phyloP scores from a whole-genome alignment of 2,329 filamentous ascomycete species.

The Leptodontidium sp. region DNA sequence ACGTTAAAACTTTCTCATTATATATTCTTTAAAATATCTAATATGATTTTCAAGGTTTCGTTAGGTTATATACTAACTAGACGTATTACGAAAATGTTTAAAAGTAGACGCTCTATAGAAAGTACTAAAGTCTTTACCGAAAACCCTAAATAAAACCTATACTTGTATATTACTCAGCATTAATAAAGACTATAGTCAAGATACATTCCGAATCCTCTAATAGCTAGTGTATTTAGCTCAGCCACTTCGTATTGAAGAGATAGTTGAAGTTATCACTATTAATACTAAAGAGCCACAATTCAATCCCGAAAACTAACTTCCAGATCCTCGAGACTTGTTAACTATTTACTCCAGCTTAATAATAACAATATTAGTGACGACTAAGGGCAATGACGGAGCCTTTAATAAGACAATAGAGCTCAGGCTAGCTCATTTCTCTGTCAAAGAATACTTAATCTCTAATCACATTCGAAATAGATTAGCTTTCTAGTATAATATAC shows the following conservation, averaged over 20 bases:
- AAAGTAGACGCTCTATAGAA: slow-evolving; percentile 24
- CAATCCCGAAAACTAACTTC: slow-evolving; percentile 41
- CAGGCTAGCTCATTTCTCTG: not conserved
- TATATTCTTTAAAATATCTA: slow-evolving; percentile 30
- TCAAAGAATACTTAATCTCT: slow-evolving; percentile 4
- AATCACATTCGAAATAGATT: slow-evolving; percentile 16
- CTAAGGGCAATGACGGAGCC: not conserved
- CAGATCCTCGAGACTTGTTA: slow-evolving; percentile 39
- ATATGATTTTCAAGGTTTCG: slow-evolving; percentile 38
- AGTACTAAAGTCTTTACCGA: too few relatives aligned
- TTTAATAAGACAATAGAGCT: slow-evolving; percentile 10
- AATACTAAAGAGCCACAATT: slow-evolving; percentile 37
- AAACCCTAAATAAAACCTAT: too few relatives aligned
- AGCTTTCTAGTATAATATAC: slow-evolving; percentile 10
- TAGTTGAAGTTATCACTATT: slow-evolving; percentile 45
- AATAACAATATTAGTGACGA: not conserved
- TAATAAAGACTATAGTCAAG: too few relatives aligned
- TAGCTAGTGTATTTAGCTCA: too few relatives aligned
- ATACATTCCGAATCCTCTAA: too few relatives aligned
- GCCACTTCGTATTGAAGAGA: slow-evolving; percentile 36
- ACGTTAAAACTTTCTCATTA: slow-evolving; percentile 24
- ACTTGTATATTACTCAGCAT: too few relatives aligned
- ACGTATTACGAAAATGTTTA: slow-evolving; percentile 41
- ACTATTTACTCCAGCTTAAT: slow-evolving; percentile 16
- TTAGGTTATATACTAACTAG: slow-evolving; percentile 44